Evolutionary conservation across 1,139 yeast species (phyloP).

Genomic region (Pneumocystis carinii): DNA sequence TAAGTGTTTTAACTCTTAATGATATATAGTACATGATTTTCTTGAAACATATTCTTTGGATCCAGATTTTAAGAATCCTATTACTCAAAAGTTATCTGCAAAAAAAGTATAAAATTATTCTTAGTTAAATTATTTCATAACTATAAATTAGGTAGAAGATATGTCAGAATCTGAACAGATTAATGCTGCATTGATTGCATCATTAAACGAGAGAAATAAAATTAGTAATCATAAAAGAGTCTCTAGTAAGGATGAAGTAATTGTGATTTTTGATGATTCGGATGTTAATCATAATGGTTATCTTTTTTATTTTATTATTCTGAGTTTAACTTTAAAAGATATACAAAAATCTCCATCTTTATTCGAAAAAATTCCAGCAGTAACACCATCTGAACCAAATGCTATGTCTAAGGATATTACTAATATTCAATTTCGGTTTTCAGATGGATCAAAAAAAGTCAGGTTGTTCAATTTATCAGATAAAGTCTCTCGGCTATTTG

Average conservation of each 20-base stretch:
- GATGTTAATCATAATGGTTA: constrained; percentile 9
- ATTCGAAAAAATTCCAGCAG: constrained; percentile 28
- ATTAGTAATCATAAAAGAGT: constrained; percentile 18
- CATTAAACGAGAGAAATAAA: constrained; percentile 32
- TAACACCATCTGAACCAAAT: constrained; percentile 47
- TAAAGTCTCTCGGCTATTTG: constrained; percentile 45
- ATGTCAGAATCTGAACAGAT: constrained; percentile 77
- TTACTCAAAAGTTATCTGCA: constrained; percentile 21
- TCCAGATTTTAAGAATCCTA: constrained; percentile 54
- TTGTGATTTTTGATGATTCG: constrained; percentile 1
- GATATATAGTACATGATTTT: constrained; percentile 24
- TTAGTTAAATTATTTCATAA: not conserved
- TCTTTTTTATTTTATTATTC: constrained; percentile 16
- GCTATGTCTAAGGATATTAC: constrained; percentile 41
- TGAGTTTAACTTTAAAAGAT: constrained; percentile 13
- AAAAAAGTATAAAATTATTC: constrained; percentile 12
- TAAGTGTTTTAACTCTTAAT: constrained; percentile 26
- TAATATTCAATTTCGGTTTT: constrained; percentile 72
- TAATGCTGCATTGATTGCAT: constrained; percentile 59
- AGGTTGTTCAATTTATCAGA: constrained; percentile 50
- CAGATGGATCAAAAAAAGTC: constrained; percentile 72
- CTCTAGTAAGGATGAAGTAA: constrained; percentile 11
- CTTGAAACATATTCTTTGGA: constrained; percentile 50
- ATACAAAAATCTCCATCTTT: constrained; percentile 25
- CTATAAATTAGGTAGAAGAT: constrained; percentile 18